Evolutionary conservation across 345 rosid genomes (phyloP), one percentile per base, ranked within the genome.

Genomic region (Populus euphratica): DNA sequence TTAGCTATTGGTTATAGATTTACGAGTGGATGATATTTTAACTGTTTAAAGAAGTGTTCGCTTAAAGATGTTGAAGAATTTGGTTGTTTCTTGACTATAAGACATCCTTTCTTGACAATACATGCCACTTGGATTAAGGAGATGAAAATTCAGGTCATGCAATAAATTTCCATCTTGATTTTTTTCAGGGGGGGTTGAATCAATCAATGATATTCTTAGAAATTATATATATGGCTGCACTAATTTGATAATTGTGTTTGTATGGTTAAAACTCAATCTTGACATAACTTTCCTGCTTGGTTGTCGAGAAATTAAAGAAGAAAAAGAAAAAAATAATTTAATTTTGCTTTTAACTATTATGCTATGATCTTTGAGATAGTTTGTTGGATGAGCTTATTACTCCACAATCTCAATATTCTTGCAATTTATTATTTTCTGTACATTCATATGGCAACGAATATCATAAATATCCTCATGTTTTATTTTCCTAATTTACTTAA

Each of bases 81-180:
- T 70, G 1, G 68, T 73, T 54, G 20, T 49, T 56, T 71, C 50
- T 36, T 44, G 27, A 8, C 13, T 52, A 29, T 35, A 67, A 29
- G 6, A 25, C 39, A 10, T 68, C 20, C 17, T 54, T 31, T 73
- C 68, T 72, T 52, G 54, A 52, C 31, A 50, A 41, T 29, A 36
- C 36, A 67, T 67, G 67, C 18, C 36, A 73, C 54, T 41, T 66
- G 23, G 64, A 4, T 49, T 21, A 13, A 50, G 73, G 72, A 69
- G 80, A 81, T 68, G 14, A 47, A 43, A 17, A 17, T 64, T 50
- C 43, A 47, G 50, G 29, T 65, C 10, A 27, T 43, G 16, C 11
- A 73, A 43, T 76, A 41, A 79, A 76, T 73, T 38, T 27, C 6
- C 17, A 61, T 47, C 43, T 56, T 21, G 39, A 44, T 17, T 70